These are phyloP conservation scores for Aspergillus hortae DNA, from an alignment of 2,329 filamentous ascomycete genomes.

Conservation along the genomic window DNA sequence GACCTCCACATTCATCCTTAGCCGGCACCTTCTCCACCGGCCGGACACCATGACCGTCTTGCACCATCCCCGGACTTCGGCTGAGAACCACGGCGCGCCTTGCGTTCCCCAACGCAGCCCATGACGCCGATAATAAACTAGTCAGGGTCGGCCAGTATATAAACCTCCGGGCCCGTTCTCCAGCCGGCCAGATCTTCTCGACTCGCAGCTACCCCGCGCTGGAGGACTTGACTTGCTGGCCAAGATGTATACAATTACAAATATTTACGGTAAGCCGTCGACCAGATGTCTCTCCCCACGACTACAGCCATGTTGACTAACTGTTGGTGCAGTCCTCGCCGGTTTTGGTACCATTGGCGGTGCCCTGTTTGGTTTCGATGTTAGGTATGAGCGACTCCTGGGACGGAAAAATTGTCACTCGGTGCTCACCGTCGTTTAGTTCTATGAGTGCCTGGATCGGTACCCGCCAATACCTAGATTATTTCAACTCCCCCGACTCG, in stretches of 20 bases:
- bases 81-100: neutral
- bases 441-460: constrained; percentile 47
- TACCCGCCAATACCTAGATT: constrained; percentile 51
- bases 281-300: no score
- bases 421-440: constrained; percentile 19
- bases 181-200: neutral
- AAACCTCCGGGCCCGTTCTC: constrained; percentile 1
- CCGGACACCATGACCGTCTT: constrained; percentile 4
- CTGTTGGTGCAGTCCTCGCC: constrained; percentile 41
- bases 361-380: constrained; percentile 58
- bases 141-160: constrained; percentile 1
- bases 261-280: constrained; percentile 16
- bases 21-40: no score
- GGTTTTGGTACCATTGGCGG: constrained; percentile 56
- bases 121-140: neutral
- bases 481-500: constrained; percentile 48
- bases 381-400: constrained; percentile 41
- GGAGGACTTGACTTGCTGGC: neutral
- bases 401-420: constrained; percentile 16
- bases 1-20: constrained; percentile 14
- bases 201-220: neutral
- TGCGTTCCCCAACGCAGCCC: neutral
- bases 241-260: constrained; percentile 20
- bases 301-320: neutral
- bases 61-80: constrained; percentile 9